Base-by-base conservation (phyloP, 2,329 filamentous ascomycete genomes). In the Zymoseptoria crescenta region DNA sequence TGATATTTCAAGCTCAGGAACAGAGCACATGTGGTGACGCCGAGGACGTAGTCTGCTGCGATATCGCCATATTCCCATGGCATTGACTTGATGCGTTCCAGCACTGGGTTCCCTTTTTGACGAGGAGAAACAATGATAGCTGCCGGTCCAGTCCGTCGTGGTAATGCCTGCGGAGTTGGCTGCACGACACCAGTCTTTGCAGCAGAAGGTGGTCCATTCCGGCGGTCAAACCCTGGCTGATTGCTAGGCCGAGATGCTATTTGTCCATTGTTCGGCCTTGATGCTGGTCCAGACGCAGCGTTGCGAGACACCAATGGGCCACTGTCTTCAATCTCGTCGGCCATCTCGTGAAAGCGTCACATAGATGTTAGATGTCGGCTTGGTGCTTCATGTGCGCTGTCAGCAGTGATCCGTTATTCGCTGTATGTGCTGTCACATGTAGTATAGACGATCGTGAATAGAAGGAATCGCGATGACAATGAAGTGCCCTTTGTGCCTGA, bases 11-110 rank as follows among this genome's bases (percentile, higher is more conserved):
- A 82, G 53, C 90, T 95, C 49, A 99, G 79, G 72, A 97, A 99
- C 4, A 99, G 81, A 0, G 90, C 92, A 69, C 93, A 96, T 6
- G 92, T 96, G 0, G 91, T 96, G 49, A 83, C 72, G 0, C 94
- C 93, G 53, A 97, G 80, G 8, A 93, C 87, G 73, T 95, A 99
- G 76, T 99, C 94, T 30, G 93, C 90, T 1, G 88, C 87, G n/a
- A 96, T 96, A 70, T 97, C 93, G 62, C 90, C 92, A 74, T 96
- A 97, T 75, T 99, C 94, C 94, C 94, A 99, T 0, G 91, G 84
- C 59, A 95, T 81, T 0, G 88, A 86, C 61, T 87, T 87, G 67
- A 99, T 83, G 74, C 87, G 85, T 56, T 89, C 88, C 29, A 99
- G 78, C 54, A 97, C 88, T 0, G 94, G 94, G 68, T 99, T 99